These are phyloP conservation scores for Xylaria curta DNA, from an alignment of 495 filamentous ascomycete species.

Conservation along the genomic window DNA sequence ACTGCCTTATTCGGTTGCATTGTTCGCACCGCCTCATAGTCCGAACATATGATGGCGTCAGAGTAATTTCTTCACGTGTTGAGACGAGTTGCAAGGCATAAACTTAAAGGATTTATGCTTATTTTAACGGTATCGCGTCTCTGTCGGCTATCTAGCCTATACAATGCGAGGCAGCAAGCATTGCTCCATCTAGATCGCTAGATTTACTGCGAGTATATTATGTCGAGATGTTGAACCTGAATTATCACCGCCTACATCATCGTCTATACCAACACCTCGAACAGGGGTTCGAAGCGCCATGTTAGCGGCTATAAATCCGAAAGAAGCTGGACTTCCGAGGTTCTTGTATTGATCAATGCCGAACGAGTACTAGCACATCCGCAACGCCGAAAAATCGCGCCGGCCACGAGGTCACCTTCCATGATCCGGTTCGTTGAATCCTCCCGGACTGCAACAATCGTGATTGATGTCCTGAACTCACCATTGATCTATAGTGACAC, in stretches of 20 bases:
- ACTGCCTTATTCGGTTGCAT: background rate
- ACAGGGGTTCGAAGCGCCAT: background rate
- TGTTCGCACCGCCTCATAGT: background rate
- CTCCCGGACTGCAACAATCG: background rate
- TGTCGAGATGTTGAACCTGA: background rate
- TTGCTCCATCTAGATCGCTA: background rate
- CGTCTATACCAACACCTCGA: background rate
- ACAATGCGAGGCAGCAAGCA: background rate
- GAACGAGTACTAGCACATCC: no score
- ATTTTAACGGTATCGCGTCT: background rate
- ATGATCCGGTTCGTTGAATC: background rate
- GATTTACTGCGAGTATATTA: no score
- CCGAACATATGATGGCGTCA: background rate
- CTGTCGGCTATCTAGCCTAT: background rate
- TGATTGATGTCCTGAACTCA: background rate
- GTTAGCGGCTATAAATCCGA: background rate
- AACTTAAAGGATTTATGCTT: background rate
- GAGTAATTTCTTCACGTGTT: background rate
- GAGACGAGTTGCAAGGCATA: background rate
- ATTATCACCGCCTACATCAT: background rate
- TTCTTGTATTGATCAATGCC: no score
- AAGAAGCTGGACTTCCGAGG: no score
- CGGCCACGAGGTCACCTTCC: background rate
- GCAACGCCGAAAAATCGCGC: no score
- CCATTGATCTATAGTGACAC: background rate